A percentile compares a stretch with the other conserved stretches of the same genome.
These are phyloP conservation scores for Aspergillus tanneri DNA, from an alignment of 2,329 filamentous ascomycete species.

Conservation along the genomic window DNA sequence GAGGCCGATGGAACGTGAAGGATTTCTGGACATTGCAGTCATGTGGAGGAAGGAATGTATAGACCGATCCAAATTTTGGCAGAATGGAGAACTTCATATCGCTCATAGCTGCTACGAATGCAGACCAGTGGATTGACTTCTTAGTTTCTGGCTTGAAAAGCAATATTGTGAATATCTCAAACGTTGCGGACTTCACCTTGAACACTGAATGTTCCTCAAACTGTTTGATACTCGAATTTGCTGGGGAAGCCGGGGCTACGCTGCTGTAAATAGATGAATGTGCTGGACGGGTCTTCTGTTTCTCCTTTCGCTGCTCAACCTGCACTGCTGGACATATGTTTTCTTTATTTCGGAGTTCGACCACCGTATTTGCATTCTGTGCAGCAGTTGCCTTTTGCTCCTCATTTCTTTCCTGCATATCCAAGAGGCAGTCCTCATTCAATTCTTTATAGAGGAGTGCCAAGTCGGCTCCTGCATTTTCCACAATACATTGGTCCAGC, in stretches of 20 bases:
- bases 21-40: not conserved
- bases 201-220: conserved; percentile 20
- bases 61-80: conserved; percentile 46
- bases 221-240: not conserved
- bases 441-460: conserved; percentile 48
- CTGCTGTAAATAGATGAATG: no score
- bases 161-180: conserved; percentile 39
- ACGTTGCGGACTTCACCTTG: conserved; percentile 42
- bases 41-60: conserved; percentile 27
- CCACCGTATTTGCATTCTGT: no score
- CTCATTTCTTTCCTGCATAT: conserved; percentile 27
- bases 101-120: conserved; percentile 45
- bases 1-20: conserved; percentile 12
- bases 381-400: conserved; percentile 20
- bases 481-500: conserved; percentile 40
- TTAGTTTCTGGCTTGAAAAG: conserved; percentile 25
- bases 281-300: conserved; percentile 47
- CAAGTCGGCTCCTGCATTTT: conserved; percentile 44
- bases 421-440: conserved; percentile 39
- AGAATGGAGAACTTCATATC: conserved; percentile 45
- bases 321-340: no score
- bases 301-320: conserved; percentile 40
- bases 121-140: conserved; percentile 23
- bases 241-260: conserved; percentile 2
- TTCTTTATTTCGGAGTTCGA: no score